Conservation (phyloP, 768 basidiomycete species). For the Suillus subaureus region DNA sequence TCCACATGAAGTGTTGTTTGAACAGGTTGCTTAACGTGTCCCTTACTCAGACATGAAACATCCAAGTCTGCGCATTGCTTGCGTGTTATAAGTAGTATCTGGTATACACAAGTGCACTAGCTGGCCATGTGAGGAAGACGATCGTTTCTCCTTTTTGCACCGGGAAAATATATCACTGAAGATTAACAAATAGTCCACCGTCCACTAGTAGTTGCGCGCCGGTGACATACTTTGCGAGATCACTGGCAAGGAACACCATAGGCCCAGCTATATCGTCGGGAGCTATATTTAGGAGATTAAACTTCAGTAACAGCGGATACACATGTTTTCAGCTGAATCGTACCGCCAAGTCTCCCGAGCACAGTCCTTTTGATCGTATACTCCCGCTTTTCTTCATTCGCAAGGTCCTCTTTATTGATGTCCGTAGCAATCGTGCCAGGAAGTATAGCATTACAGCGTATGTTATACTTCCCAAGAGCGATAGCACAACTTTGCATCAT, state of each 20-base stretch:
- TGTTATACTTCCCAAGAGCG: slow-evolving; percentile 75
- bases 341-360: slow-evolving; percentile 66
- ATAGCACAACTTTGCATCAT: slow-evolving; percentile 82
- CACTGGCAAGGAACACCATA: slow-evolving; percentile 72
- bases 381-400: slow-evolving; percentile 57
- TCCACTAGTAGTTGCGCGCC: slow-evolving; percentile 68
- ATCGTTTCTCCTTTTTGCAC: background rate
- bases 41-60: background rate
- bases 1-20: background rate
- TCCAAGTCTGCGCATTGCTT: background rate
- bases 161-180: slow-evolving; percentile 46
- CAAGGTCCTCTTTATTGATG: slow-evolving; percentile 77
- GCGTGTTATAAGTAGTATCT: background rate
- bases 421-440: slow-evolving; percentile 79
- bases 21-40: background rate
- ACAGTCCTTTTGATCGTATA: slow-evolving; percentile 67
- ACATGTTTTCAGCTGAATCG: background rate
- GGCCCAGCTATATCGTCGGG: slow-evolving; percentile 78
- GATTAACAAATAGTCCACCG: slow-evolving; percentile 74
- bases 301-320: background rate
- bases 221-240: slow-evolving; percentile 70
- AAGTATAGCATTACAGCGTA: slow-evolving; percentile 71
- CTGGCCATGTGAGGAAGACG: background rate
- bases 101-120: background rate
- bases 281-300: slow-evolving; percentile 29